Conservation (phyloP, 306 rosid genomes). For the Pyrus bretschneideri region DNA sequence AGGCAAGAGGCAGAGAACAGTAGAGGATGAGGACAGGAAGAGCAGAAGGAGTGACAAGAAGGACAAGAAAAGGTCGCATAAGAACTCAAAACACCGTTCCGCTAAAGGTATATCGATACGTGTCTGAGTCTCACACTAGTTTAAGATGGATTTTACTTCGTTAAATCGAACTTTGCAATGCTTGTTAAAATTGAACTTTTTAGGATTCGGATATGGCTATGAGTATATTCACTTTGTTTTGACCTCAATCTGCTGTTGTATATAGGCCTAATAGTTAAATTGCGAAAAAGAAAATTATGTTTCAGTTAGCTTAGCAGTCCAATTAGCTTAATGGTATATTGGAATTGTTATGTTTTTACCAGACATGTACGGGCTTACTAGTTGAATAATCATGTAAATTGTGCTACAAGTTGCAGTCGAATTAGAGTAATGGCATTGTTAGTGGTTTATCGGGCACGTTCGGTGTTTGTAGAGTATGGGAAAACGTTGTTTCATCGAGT, state of each 20-base stretch:
- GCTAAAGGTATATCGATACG: slow-evolving; percentile 17
- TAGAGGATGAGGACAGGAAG: slow-evolving; percentile 55
- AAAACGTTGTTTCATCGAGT: neutral
- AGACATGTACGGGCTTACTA: neutral
- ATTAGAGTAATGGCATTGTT: neutral
- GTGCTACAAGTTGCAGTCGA: neutral
- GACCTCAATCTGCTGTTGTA: neutral
- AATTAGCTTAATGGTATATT: neutral
- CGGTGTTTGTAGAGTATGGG: neutral
- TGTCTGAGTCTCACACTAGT: neutral
- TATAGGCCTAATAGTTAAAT: neutral
- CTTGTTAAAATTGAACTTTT: neutral
- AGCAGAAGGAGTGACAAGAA: slow-evolving; percentile 50
- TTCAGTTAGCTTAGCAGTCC: no score
- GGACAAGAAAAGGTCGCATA: slow-evolving; percentile 47
- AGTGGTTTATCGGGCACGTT: neutral
- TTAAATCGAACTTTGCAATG: no score
- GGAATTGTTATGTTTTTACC: neutral
- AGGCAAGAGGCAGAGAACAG: slow-evolving; percentile 58
- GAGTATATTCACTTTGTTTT: neutral
- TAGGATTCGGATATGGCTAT: neutral
- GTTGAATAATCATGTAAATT: neutral
- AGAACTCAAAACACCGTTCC: slow-evolving; percentile 49
- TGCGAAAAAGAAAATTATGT: neutral
- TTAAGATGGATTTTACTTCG: neutral